Evolutionary conservation across 352 stramenopile genomes (phyloP).

Genomic region (Poterioochromonas sp.): DNA sequence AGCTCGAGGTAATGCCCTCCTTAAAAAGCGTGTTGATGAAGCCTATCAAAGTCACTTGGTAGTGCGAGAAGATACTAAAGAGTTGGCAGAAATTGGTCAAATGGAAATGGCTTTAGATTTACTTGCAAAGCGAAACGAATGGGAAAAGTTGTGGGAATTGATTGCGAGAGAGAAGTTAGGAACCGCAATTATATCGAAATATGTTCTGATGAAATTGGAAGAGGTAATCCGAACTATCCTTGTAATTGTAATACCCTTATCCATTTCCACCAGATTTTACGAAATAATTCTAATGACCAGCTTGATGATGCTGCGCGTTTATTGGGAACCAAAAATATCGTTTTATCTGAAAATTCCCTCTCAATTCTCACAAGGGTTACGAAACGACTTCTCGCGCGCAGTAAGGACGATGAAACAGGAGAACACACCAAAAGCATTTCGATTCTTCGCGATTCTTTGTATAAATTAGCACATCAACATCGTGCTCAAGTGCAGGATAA

Average conservation of each 20-base stretch:
- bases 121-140: slow-evolving; percentile 80
- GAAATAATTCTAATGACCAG: not conserved
- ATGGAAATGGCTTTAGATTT: slow-evolving; percentile 63
- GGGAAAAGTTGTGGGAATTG: slow-evolving; percentile 73
- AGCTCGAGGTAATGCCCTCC: slow-evolving; percentile 38
- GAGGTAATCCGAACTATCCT: not conserved
- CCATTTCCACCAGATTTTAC: not conserved
- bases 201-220: slow-evolving; percentile 52
- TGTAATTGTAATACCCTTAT: not conserved
- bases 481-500: slow-evolving; percentile 35
- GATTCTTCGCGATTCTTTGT: slow-evolving; percentile 46
- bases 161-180: slow-evolving; percentile 40
- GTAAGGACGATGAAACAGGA: slow-evolving; percentile 51
- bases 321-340: too few relatives aligned
- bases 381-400: too few relatives aligned
- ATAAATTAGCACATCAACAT: slow-evolving; percentile 39
- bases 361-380: too few relatives aligned
- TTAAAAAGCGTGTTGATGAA: slow-evolving; percentile 45
- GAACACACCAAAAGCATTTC: slow-evolving; percentile 46
- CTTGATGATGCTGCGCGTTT: slow-evolving; percentile 61
- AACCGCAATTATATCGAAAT: slow-evolving; percentile 63
- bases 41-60: slow-evolving; percentile 43
- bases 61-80: slow-evolving; percentile 47
- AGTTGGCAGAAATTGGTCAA: slow-evolving; percentile 51
- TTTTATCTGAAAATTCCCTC: too few relatives aligned